Evolutionary conservation across 129 eudicot species (phyloP).

Genomic region (Saposhnikovia divaricata): DNA sequence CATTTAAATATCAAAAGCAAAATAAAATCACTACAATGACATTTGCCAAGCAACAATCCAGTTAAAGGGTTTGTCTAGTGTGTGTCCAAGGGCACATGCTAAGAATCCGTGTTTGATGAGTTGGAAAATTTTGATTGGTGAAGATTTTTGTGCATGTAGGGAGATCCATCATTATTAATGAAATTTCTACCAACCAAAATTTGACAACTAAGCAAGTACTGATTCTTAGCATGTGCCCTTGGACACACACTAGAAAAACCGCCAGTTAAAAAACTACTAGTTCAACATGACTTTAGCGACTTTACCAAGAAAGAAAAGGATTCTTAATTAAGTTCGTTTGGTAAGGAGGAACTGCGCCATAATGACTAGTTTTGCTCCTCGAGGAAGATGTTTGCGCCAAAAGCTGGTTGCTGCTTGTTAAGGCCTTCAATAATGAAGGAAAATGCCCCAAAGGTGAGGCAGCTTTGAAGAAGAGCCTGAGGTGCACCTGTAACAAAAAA

Average conservation of each 20-base stretch:
- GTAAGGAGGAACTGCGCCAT: constrained; percentile 52
- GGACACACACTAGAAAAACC: no score
- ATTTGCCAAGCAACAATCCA: constrained; percentile 13
- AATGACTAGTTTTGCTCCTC: constrained; percentile 20
- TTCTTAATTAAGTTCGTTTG: constrained; percentile 65
- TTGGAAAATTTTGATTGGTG: no score
- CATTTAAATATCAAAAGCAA: constrained; percentile 3
- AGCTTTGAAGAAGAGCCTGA: constrained; percentile 77
- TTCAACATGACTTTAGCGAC: constrained; percentile 24
- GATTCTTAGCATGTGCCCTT: no score
- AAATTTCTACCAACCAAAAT: no score
- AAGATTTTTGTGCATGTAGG: no score
- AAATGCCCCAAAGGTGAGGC: constrained; percentile 85
- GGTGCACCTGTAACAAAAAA: constrained; percentile 52
- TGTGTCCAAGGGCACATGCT: no score
- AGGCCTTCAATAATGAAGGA: constrained; percentile 76
- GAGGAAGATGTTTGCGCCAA: constrained; percentile 48
- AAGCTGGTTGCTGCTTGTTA: constrained; percentile 76
- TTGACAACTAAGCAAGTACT: no score
- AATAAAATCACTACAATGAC: constrained; percentile 15
- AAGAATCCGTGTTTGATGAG: no score
- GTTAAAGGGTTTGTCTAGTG: no score
- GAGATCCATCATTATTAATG: no score
- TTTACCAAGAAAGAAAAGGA: constrained; percentile 62
- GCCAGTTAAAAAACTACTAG: neutral